Evolutionary conservation across 805 yeast species (phyloP), one percentile per base, ranked within the genome.

Genomic region (Cyberlindnera meyerae): DNA sequence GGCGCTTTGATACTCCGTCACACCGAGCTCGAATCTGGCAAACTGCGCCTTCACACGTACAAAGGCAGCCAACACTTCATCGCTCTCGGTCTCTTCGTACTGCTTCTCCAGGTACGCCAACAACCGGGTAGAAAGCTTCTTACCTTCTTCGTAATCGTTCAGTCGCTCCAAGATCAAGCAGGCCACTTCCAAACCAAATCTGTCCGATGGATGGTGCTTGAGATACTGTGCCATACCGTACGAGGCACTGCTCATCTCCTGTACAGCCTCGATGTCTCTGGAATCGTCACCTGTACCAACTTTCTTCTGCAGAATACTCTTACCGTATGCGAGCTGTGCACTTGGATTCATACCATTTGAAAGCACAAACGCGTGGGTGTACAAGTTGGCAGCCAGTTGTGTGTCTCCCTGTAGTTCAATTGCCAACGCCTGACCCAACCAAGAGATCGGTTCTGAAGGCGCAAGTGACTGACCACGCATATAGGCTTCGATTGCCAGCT

Each of bases 341-440:
- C 77, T 58, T 17, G 82, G 76, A 29, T 80, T 75, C 29, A 71
- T 66, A 2, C 95, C 95, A 52, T 80, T 80, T 2, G 96, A 77
- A 33, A 90, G 62, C 11, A 78, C 71, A 48, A 73, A 83, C 0
- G 96, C 84, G 59, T 93, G 97, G 1, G 84, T 80, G 50, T 79
- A 79, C 33, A 84, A 57, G 11, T 70, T 65, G 5, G 69, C 54
- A 0, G 95, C 79, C n/a, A 63, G 66, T 2, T 55, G 58, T 0
- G 28, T 27, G 32, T 79, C 70, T 3, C 82, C 85, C 11, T 54
- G 47, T 1, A 68, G 73, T 37, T 73, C 71, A 6, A 70, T 62
- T 1, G 75, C 66, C 24, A 90, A 54, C 0, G 96, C 97, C 51
- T 80, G 78, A 2, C 96, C 96, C 22, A 84, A 56, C 97, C 97